Evolutionary conservation across 2,329 filamentous ascomycete genomes (phyloP), one percentile per base, ranked within the genome.

Genomic region (Trichoderma aggressivum): DNA sequence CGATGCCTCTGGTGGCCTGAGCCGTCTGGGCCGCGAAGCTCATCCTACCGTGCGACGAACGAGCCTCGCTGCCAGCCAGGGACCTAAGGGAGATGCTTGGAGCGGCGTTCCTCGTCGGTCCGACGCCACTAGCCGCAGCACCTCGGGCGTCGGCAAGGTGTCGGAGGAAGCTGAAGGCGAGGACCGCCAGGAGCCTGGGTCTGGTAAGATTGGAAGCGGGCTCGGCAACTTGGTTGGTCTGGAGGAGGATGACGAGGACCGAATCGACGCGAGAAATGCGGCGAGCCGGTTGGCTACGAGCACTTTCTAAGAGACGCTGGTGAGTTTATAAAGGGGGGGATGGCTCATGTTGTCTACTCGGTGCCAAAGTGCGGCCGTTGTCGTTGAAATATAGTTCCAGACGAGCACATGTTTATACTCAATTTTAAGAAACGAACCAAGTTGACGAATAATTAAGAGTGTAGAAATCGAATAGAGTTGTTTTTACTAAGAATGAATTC

Each of bases 61-160:
- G 30, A 95, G 90, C 80, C 82, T 98, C 75, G 92, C 93, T 18
- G 92, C 93, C 60, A 96, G 92, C 77, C 96, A 99, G 82, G 96
- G 96, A 0, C 95, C 96, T 63, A 97, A 97, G 83, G 96, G 96
- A n/a, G 96, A 99, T 81, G 92, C 96, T 18, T 99, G 96, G 96
- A 97, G 94, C 77, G 96, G 96, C 71, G 94, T 98, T 32, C 93
- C 94, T 43, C 88, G 96, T 73, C 88, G 93, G 70, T 90, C 91
- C 34, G 93, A 97, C 76, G 91, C 90, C n/a, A 82, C 94, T 70
- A 91, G 88, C 77, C 88, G 94, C 76, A 94, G 91, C 74, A 16
- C 56, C 7, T 94, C 92, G 70, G 90, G 91, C 61, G 88, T 90
- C 74, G 84, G 87, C n/a, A 86, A 87, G 32, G 83, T 90, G 26